phyloP scores from a whole-genome alignment of 1,284 basidiomycete genomes.

The Ceratobasidium sp. region DNA sequence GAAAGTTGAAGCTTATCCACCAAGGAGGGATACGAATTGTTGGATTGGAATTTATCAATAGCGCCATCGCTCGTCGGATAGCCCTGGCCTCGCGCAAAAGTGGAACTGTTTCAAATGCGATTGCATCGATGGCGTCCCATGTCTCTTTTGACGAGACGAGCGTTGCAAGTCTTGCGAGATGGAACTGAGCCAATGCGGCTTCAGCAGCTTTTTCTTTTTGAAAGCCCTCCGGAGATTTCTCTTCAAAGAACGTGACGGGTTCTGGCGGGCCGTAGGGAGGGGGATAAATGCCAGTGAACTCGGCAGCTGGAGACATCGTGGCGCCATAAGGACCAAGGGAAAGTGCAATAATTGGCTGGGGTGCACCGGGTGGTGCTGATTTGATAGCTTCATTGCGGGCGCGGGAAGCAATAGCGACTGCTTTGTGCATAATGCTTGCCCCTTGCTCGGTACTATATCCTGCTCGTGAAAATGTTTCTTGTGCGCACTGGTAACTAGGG shows the following conservation, averaged over 20 bases:
- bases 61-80: conserved; percentile 65
- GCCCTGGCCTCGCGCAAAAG: conserved; percentile 68
- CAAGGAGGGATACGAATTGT: conserved; percentile 60
- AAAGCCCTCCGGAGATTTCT: conserved; percentile 51
- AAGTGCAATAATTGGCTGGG: conserved; percentile 60
- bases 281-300: conserved; percentile 76
- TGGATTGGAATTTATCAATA: conserved; percentile 47
- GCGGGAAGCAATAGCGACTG: conserved; percentile 60
- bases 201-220: conserved; percentile 40
- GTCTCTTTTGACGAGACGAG: conserved; percentile 58
- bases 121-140: conserved; percentile 66
- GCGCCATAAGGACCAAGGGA: conserved; percentile 80
- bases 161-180: conserved; percentile 66
- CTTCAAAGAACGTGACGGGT: conserved; percentile 37
- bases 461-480: conserved; percentile 59
- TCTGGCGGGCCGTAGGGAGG: conserved; percentile 70
- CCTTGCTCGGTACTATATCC: conserved; percentile 60
- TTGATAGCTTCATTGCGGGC: conserved; percentile 53
- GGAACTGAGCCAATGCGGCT: conserved; percentile 67
- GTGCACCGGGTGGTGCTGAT: conserved; percentile 8
- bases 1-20: conserved; percentile 80
- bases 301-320: conserved; percentile 68
- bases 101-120: conserved; percentile 84
- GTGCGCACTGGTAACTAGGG: conserved; percentile 68
- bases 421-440: conserved; percentile 58